Evolutionary conservation across 805 yeast species (phyloP).

Genomic region (Helenozyma baotianmanensis): DNA sequence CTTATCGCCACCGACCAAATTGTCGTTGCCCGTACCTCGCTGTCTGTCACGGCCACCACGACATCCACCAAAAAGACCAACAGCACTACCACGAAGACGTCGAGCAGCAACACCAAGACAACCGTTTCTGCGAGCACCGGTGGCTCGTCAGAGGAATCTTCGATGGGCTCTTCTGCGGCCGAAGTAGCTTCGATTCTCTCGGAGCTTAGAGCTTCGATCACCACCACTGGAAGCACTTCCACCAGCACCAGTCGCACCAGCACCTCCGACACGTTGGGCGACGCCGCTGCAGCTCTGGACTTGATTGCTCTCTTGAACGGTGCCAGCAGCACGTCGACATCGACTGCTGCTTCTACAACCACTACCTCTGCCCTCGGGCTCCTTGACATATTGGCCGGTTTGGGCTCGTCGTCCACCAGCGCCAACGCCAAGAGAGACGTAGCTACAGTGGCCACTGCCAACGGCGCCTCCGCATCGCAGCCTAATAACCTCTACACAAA

Average conservation of each 20-base stretch:
- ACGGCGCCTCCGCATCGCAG: slow-evolving; percentile 1
- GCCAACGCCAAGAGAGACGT: slow-evolving; percentile 1
- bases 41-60: background rate
- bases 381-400: slow-evolving; percentile 4
- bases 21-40: slow-evolving; percentile 12
- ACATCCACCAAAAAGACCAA: slow-evolving; percentile 1
- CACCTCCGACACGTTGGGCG: slow-evolving; percentile 3
- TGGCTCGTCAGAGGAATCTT: background rate
- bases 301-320: background rate
- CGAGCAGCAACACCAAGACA: background rate
- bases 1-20: slow-evolving; percentile 14
- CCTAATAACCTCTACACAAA: slow-evolving; percentile 1
- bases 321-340: background rate
- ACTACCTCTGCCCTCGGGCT: slow-evolving; percentile 1
- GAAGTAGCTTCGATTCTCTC: slow-evolving; percentile 14
- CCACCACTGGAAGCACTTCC: background rate
- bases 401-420: slow-evolving; percentile 6
- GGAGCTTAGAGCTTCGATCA: slow-evolving; percentile 3
- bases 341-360: background rate
- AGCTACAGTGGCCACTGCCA: slow-evolving; percentile 1
- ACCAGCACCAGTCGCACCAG: slow-evolving; percentile 4
- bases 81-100: background rate
- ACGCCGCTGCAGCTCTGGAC: background rate
- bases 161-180: slow-evolving; percentile 3
- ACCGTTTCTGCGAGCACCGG: background rate